Conservation (phyloP, 2,329 filamentous ascomycete species). For the Cercospora brassicicola region DNA sequence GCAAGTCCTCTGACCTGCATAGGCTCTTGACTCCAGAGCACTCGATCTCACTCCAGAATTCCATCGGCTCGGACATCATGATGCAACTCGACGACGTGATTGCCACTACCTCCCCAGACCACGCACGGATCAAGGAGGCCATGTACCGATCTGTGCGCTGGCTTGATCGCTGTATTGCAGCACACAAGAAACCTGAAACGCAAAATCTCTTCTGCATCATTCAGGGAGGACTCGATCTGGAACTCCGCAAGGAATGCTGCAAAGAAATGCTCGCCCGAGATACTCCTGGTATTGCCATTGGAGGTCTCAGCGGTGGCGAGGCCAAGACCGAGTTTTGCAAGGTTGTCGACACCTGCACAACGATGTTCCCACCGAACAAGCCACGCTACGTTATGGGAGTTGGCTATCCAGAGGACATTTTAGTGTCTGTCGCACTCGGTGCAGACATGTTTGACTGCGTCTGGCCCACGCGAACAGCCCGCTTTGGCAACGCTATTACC, state of each 20-base stretch:
- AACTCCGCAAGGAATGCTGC: conserved; percentile 81
- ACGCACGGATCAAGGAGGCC: conserved; percentile 82
- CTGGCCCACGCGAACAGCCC: conserved; percentile 93
- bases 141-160: conserved; percentile 94
- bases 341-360: conserved; percentile 80
- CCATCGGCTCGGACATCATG: conserved; percentile 96
- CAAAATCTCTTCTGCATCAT: conserved; percentile 99
- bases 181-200: conserved; percentile 75
- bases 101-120: conserved; percentile 89
- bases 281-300: conserved; percentile 95
- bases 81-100: conserved; percentile 99
- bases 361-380: conserved; percentile 80
- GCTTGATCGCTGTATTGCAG: conserved; percentile 91
- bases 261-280: conserved; percentile 82
- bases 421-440: conserved; percentile 89
- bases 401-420: conserved; percentile 89
- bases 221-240: conserved; percentile 87
- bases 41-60: conserved; percentile 93
- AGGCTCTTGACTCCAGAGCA: conserved; percentile 88
- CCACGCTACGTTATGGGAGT: conserved; percentile 99
- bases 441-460: conserved; percentile 99
- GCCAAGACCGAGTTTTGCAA: conserved; percentile 90
- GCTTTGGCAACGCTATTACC: conserved; percentile 94
- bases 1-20: neutral
- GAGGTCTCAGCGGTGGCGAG: conserved; percentile 90